Percentiles rank a stretch among this genome's conserved stretches.
Conservation (phyloP, 805 yeast species). For the Spencermartinsiella europaea region DNA sequence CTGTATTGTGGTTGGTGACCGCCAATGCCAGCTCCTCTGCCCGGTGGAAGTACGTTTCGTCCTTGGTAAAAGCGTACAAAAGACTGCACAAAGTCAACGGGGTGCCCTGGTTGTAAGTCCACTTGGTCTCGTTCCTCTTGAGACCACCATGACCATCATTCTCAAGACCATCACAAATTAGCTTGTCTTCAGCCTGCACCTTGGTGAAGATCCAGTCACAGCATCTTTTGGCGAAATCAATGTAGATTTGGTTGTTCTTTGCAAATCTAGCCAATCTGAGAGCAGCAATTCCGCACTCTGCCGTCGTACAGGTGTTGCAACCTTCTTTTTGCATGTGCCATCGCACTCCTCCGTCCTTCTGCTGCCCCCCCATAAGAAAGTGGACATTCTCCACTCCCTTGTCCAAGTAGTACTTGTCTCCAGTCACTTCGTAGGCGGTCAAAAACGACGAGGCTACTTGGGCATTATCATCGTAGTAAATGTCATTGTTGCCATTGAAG, state of each 20-base stretch:
- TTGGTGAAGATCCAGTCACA: slow-evolving; percentile 51
- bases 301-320: slow-evolving; percentile 61
- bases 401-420: slow-evolving; percentile 47
- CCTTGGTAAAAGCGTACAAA: slow-evolving; percentile 47
- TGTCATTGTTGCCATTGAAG: slow-evolving; percentile 53
- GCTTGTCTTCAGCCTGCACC: slow-evolving; percentile 46
- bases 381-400: slow-evolving; percentile 53
- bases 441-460: slow-evolving; percentile 63
- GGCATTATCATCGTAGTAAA: slow-evolving; percentile 70
- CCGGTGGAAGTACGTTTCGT: slow-evolving; percentile 43
- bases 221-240: slow-evolving; percentile 56
- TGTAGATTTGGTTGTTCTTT: slow-evolving; percentile 41
- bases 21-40: slow-evolving; percentile 44
- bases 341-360: slow-evolving; percentile 54
- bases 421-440: slow-evolving; percentile 64
- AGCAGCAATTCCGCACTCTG: slow-evolving; percentile 60
- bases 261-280: slow-evolving; percentile 51
- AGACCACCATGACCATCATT: slow-evolving; percentile 34
- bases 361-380: slow-evolving; percentile 58
- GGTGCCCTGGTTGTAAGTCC: slow-evolving; percentile 66
- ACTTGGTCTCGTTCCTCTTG: slow-evolving; percentile 46
- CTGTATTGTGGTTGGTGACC: slow-evolving; percentile 50
- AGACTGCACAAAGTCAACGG: slow-evolving; percentile 51
- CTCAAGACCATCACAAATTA: slow-evolving; percentile 58
- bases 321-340: slow-evolving; percentile 63